phyloP scores from a whole-genome alignment of 2,329 filamentous ascomycete species.

The Nemania sp. region DNA sequence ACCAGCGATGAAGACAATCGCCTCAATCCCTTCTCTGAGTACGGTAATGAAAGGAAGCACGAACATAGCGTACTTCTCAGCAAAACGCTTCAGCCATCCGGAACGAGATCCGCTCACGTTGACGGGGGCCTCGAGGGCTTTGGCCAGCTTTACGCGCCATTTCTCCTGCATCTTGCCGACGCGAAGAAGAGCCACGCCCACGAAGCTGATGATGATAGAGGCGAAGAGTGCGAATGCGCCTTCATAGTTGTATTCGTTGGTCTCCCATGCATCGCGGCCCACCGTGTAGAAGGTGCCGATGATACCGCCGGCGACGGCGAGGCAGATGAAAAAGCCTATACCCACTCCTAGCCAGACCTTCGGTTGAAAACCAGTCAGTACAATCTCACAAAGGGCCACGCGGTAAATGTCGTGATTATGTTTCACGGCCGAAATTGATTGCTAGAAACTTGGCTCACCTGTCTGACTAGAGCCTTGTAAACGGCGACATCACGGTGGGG shows the following conservation, averaged over 20 bases:
- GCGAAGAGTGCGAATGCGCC: slow-evolving; percentile 77
- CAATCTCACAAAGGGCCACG: no score
- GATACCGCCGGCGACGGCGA: slow-evolving; percentile 66
- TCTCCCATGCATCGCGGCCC: slow-evolving; percentile 67
- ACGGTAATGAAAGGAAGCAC: slow-evolving; percentile 84
- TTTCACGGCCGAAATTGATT: no score
- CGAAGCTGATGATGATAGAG: slow-evolving; percentile 76
- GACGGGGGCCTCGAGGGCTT: slow-evolving; percentile 61
- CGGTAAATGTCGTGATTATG: no score
- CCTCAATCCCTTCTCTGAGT: slow-evolving; percentile 83
- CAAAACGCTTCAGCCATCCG: slow-evolving; percentile 61
- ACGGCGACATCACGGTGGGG: slow-evolving; percentile 62
- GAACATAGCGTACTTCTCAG: slow-evolving; percentile 85
- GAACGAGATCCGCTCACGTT: slow-evolving; percentile 47
- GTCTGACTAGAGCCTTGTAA: slow-evolving; percentile 69
- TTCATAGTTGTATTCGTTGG: slow-evolving; percentile 77
- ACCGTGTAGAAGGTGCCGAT: slow-evolving; percentile 75
- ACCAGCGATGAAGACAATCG: slow-evolving; percentile 82
- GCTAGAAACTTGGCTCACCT: slow-evolving; percentile 48
- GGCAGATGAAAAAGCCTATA: slow-evolving; percentile 64
- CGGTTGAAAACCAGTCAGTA: not conserved
- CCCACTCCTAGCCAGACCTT: slow-evolving; percentile 71
- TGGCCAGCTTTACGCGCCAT: slow-evolving; percentile 81
- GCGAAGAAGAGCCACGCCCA: slow-evolving; percentile 79
- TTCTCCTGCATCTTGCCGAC: slow-evolving; percentile 84